Evolutionary conservation across 1,284 basidiomycete species (phyloP).

Genomic region (Trichosporon coremiiforme): DNA sequence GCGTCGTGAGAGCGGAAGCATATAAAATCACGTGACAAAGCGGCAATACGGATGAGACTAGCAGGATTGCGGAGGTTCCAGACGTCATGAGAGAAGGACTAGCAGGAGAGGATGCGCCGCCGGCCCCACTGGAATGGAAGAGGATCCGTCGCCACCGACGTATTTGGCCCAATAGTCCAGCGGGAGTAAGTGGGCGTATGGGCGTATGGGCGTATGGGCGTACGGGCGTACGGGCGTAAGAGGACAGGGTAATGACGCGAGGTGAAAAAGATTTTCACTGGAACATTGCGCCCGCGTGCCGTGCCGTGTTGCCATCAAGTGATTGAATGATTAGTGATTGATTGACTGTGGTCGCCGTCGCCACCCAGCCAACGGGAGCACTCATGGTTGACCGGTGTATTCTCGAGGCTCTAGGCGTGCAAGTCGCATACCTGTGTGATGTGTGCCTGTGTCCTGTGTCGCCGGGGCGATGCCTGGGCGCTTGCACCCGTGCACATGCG

Average conservation of each 20-base stretch:
- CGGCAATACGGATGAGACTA: slow-evolving; percentile 1
- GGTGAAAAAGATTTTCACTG: slow-evolving; percentile 15
- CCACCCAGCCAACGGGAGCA: background rate
- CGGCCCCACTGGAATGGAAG: slow-evolving; percentile 3
- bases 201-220: background rate
- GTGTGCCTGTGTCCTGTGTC: background rate
- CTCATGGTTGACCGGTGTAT: background rate
- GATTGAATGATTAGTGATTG: background rate
- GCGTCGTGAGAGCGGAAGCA: background rate
- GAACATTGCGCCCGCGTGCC: slow-evolving; percentile 5
- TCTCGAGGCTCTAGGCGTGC: background rate
- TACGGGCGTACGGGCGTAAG: background rate
- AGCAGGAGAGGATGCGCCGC: background rate
- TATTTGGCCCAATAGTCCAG: background rate
- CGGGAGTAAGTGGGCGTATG: background rate
- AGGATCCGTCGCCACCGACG: slow-evolving; percentile 11
- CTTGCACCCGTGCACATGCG: background rate
- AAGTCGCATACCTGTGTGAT: background rate
- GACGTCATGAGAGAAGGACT: background rate
- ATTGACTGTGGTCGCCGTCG: background rate
- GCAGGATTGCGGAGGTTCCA: background rate
- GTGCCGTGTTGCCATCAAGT: background rate
- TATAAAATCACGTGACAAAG: background rate
- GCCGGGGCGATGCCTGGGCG: background rate
- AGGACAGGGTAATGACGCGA: background rate